Evolutionary conservation across 2,329 filamentous ascomycete species (phyloP).

Genomic region (Pseudohalonectria lignicola): DNA sequence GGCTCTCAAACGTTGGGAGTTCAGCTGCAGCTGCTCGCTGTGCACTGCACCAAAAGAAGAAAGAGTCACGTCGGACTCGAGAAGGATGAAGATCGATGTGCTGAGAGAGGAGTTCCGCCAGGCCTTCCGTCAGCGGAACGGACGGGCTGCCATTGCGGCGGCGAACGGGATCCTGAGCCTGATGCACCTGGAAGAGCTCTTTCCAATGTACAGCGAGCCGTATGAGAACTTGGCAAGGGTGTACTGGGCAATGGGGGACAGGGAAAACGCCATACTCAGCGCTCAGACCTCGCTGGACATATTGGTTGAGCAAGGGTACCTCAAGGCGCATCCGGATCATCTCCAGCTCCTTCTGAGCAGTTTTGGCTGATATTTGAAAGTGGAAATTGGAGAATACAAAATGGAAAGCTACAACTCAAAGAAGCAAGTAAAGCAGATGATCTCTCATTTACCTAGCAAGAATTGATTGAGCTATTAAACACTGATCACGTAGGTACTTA

Average conservation of each 20-base stretch:
- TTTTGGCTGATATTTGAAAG: too few species aligned
- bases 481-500: too few species aligned
- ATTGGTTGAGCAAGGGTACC: conserved; percentile 17
- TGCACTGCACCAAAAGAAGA: conserved; percentile 15
- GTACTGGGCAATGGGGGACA: conserved; percentile 18
- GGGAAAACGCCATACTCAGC: conserved; percentile 14
- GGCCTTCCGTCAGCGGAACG: conserved; percentile 14
- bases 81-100: conserved; percentile 15
- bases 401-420: too few species aligned
- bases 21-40: conserved; percentile 20
- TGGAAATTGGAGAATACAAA: too few species aligned
- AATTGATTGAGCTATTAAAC: too few species aligned
- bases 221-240: conserved; percentile 21
- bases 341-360: conserved; percentile 10
- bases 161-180: conserved; percentile 15
- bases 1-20: conserved; percentile 18
- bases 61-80: conserved; percentile 17
- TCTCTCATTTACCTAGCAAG: too few species aligned
- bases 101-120: conserved; percentile 13
- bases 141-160: conserved; percentile 14
- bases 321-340: conserved; percentile 9
- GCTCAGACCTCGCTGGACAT: conserved; percentile 17
- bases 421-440: too few species aligned
- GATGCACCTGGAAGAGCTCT: conserved; percentile 16
- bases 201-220: conserved; percentile 17